These are phyloP conservation scores for Bifiguratus adelaidae DNA, from an alignment of 192 early-diverging fungal species.

Conservation along the genomic window DNA sequence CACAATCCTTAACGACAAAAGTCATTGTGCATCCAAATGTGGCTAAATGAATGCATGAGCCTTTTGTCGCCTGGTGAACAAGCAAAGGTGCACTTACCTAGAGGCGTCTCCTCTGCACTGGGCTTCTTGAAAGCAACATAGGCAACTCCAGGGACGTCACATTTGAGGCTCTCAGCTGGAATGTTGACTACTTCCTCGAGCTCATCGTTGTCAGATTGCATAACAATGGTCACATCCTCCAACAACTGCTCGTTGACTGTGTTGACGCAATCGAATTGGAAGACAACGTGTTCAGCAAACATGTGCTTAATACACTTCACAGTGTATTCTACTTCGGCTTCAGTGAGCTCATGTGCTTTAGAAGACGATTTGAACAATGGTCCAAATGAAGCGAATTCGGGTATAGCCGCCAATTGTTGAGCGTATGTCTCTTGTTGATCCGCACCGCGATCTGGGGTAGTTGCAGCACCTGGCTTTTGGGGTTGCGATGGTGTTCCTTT, in stretches of 20 bases:
- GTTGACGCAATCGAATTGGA: constrained; percentile 92
- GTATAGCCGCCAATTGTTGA: constrained; percentile 64
- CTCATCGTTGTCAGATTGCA: constrained; percentile 61
- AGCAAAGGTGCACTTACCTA: constrained; percentile 28
- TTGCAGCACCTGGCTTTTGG: constrained; percentile 22
- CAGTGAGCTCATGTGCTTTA: constrained; percentile 73
- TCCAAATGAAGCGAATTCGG: constrained; percentile 77
- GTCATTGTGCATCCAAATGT: constrained; percentile 81
- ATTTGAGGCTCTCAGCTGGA: constrained; percentile 63
- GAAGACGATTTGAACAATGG: constrained; percentile 76
- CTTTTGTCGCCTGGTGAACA: background rate
- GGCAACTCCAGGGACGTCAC: constrained; percentile 60
- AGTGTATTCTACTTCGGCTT: constrained; percentile 92
- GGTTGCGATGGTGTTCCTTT: too few species aligned
- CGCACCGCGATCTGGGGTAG: constrained; percentile 18
- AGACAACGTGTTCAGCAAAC: constrained; percentile 82
- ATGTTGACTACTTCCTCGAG: constrained; percentile 60
- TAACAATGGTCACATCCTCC: constrained; percentile 81
- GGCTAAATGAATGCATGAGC: constrained; percentile 18
- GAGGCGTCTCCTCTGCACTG: constrained; percentile 41
- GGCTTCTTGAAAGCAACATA: constrained; percentile 82
- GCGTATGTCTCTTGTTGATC: constrained; percentile 71
- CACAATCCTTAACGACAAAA: constrained; percentile 92
- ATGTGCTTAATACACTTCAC: constrained; percentile 90
- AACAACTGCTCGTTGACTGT: constrained; percentile 88